Conservation (phyloP, 306 rosid genomes). For the Canavalia ensiformis region DNA sequence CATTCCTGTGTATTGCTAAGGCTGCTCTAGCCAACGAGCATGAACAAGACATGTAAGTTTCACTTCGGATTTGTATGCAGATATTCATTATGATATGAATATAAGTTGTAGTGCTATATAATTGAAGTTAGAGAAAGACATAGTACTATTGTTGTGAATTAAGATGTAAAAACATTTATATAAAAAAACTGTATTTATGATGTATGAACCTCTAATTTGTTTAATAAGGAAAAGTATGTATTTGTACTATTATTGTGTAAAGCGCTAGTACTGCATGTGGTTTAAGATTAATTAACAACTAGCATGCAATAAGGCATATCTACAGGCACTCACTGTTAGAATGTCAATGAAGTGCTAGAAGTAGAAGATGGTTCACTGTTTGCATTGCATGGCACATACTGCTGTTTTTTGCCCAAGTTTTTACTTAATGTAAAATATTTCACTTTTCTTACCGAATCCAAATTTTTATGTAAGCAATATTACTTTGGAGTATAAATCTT, state of each 20-base stretch:
- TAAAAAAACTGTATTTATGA: neutral
- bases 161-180: neutral
- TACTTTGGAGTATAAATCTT: slow-evolving; percentile 3
- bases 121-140: slow-evolving; percentile 2
- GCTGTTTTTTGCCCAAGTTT: neutral
- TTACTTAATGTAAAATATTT: neutral
- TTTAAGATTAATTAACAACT: slow-evolving; percentile 13
- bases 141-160: slow-evolving; percentile 13
- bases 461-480: neutral
- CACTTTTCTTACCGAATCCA: neutral
- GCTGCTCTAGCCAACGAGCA: slow-evolving; percentile 83
- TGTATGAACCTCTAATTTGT: slow-evolving; percentile 10
- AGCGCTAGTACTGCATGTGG: neutral
- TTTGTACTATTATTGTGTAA: slow-evolving; percentile 11
- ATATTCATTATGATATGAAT: slow-evolving; percentile 19
- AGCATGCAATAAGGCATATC: slow-evolving; percentile 15
- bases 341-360: slow-evolving; percentile 33
- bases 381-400: slow-evolving; percentile 22
- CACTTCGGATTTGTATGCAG: slow-evolving; percentile 3
- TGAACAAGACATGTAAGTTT: slow-evolving; percentile 94
- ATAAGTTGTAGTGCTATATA: neutral
- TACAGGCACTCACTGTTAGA: neutral
- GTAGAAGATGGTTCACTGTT: slow-evolving; percentile 25
- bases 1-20: slow-evolving; percentile 90
- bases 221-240: neutral